Evolutionary conservation across 306 rosid species (phyloP).

Genomic region (Medicago ruthenica): DNA sequence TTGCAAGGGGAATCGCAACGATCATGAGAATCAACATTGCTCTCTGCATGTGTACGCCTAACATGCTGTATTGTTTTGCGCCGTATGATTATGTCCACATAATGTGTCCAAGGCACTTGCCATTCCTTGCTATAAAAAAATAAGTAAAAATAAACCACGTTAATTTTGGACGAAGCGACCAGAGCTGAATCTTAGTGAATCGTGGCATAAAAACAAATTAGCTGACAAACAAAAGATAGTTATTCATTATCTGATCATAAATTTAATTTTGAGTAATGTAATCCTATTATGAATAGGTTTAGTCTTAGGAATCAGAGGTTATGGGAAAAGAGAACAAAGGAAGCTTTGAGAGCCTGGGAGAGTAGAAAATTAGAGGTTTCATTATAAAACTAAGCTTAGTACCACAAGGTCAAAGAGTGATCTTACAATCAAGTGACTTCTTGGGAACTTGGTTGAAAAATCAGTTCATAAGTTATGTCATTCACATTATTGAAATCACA

Average conservation of each 20-base stretch:
- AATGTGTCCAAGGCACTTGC: slow-evolving; percentile 79
- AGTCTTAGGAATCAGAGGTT: not conserved
- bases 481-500: too few relatives aligned
- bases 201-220: not conserved
- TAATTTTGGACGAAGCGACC: not conserved
- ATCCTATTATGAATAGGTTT: not conserved
- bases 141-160: not conserved
- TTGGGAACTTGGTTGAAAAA: too few relatives aligned
- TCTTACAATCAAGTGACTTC: too few relatives aligned
- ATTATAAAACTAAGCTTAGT: too few relatives aligned
- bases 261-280: not conserved
- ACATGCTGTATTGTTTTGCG: slow-evolving; percentile 69
- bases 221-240: not conserved
- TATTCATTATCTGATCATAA: not conserved
- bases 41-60: slow-evolving; percentile 77
- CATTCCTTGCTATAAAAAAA: slow-evolving; percentile 61
- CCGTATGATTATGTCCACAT: slow-evolving; percentile 79
- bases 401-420: too few relatives aligned
- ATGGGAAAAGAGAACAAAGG: too few relatives aligned
- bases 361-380: not conserved
- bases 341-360: too few relatives aligned
- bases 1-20: slow-evolving; percentile 58
- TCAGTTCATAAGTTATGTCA: too few relatives aligned
- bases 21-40: slow-evolving; percentile 63
- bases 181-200: not conserved